Percentiles rank a stretch among this genome's conserved stretches.
Evolutionary conservation across 192 early-diverging fungal genomes (phyloP).

Genomic region (Podila horticola): DNA sequence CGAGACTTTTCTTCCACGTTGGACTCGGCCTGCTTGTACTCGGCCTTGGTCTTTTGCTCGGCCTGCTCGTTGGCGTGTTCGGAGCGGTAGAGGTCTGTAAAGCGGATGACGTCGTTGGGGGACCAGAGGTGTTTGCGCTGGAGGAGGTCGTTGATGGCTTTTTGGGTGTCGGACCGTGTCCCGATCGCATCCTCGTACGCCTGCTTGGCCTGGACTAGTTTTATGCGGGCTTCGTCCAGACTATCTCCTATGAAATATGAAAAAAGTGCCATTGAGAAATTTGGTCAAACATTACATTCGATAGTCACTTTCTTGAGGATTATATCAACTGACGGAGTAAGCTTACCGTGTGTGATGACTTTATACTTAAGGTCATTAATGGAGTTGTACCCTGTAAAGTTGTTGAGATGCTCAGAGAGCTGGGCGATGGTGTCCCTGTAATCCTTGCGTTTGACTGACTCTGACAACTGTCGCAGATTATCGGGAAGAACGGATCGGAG

Average conservation of each 20-base stretch:
- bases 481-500: slow-evolving; percentile 29
- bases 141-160: slow-evolving; percentile 79
- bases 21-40: slow-evolving; percentile 65
- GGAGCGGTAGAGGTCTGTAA: slow-evolving; percentile 77
- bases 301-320: no score
- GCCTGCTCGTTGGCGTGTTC: slow-evolving; percentile 73
- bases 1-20: slow-evolving; percentile 73
- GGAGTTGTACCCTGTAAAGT: slow-evolving; percentile 75
- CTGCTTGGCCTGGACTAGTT: slow-evolving; percentile 54
- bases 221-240: slow-evolving; percentile 36
- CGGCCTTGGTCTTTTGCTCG: slow-evolving; percentile 55
- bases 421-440: slow-evolving; percentile 32
- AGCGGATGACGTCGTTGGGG: slow-evolving; percentile 76
- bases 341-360: slow-evolving; percentile 67
- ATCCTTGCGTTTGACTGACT: slow-evolving; percentile 47
- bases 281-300: no score
- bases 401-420: slow-evolving; percentile 67
- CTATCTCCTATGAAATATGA: slow-evolving; percentile 11
- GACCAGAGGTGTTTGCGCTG: slow-evolving; percentile 84
- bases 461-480: slow-evolving; percentile 30
- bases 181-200: slow-evolving; percentile 67
- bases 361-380: slow-evolving; percentile 73
- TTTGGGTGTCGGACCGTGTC: slow-evolving; percentile 69
- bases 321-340: no score
- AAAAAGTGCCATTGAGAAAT: background rate